Evolutionary conservation across 164 flowering plant species (phyloP).

Genomic region (Brasenia schreberi): DNA sequence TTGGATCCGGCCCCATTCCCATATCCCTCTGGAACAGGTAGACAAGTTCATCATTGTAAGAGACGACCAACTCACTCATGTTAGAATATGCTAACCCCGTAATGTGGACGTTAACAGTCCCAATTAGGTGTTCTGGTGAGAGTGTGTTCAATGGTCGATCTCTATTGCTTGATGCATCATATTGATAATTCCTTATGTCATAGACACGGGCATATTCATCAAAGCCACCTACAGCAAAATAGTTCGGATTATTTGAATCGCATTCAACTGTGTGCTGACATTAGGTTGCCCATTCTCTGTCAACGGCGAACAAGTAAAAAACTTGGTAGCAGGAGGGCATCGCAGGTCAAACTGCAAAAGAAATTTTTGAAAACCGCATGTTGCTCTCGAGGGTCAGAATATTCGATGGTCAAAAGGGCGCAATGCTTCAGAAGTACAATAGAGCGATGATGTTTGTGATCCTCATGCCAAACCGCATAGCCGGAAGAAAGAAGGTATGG

Average conservation of each 20-base stretch:
- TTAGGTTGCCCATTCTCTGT: slow-evolving; percentile 14
- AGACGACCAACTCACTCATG: slow-evolving; percentile 51
- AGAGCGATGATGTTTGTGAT: background rate
- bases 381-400: background rate
- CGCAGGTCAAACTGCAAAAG: slow-evolving; percentile 70
- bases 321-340: slow-evolving; percentile 36
- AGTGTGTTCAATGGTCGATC: slow-evolving; percentile 32
- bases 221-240: slow-evolving; percentile 51
- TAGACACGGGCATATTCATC: slow-evolving; percentile 72
- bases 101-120: slow-evolving; percentile 28
- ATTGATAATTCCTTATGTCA: slow-evolving; percentile 43
- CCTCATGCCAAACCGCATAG: background rate
- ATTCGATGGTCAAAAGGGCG: background rate
- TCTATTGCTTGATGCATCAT: slow-evolving; percentile 21
- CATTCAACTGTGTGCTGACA: slow-evolving; percentile 25
- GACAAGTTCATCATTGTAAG: slow-evolving; percentile 66
- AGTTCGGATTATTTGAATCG: slow-evolving; percentile 53
- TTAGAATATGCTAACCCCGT: slow-evolving; percentile 59
- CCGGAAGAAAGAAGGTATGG: background rate
- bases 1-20: slow-evolving; percentile 48
- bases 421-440: background rate
- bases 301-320: slow-evolving; percentile 42
- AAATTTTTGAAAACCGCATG: background rate
- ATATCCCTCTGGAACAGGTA: slow-evolving; percentile 50
- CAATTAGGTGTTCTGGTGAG: slow-evolving; percentile 44